phyloP scores from a whole-genome alignment of 2,329 filamentous ascomycete species.

The Xylaria sp. region DNA sequence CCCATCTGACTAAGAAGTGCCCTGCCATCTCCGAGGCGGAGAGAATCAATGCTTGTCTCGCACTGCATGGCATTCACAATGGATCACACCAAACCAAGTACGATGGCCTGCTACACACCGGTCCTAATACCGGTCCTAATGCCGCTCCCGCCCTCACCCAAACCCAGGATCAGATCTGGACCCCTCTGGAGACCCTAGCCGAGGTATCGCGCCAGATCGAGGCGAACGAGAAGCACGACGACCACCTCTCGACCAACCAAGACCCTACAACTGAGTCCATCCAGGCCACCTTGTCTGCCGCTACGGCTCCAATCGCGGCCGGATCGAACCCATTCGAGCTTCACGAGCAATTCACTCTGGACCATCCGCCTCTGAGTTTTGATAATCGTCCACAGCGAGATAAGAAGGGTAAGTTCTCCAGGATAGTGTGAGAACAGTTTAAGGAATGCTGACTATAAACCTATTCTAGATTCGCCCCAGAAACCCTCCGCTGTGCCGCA shows the following conservation, averaged over 20 bases:
- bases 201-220: slow-evolving; percentile 85
- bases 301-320: slow-evolving; percentile 15
- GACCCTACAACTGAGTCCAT: slow-evolving; percentile 27
- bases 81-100: slow-evolving; percentile 15
- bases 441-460: slow-evolving; percentile 6
- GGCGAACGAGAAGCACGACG: slow-evolving; percentile 62
- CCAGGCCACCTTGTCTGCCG: slow-evolving; percentile 29
- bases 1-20: slow-evolving; percentile 85
- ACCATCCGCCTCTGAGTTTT: slow-evolving; percentile 57
- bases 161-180: slow-evolving; percentile 64
- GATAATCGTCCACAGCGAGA: slow-evolving; percentile 43
- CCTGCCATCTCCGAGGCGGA: slow-evolving; percentile 75
- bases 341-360: slow-evolving; percentile 61
- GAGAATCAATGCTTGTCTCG: slow-evolving; percentile 72
- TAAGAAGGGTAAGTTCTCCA: slow-evolving; percentile 39
- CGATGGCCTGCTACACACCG: slow-evolving; percentile 30
- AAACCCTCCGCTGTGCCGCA: slow-evolving; percentile 21
- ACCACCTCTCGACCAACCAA: slow-evolving; percentile 36
- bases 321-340: slow-evolving; percentile 48
- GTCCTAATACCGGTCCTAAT: slow-evolving; percentile 36
- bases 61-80: slow-evolving; percentile 70
- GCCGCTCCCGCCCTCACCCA: slow-evolving; percentile 39
- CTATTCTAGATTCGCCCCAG: slow-evolving; percentile 18
- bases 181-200: slow-evolving; percentile 81
- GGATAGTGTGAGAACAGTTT: neutral